A percentile compares a stretch with the other conserved stretches of the same genome.
Evolutionary conservation across 148 eudicot species (phyloP).

Genomic region (Rhododendron griersonianum): DNA sequence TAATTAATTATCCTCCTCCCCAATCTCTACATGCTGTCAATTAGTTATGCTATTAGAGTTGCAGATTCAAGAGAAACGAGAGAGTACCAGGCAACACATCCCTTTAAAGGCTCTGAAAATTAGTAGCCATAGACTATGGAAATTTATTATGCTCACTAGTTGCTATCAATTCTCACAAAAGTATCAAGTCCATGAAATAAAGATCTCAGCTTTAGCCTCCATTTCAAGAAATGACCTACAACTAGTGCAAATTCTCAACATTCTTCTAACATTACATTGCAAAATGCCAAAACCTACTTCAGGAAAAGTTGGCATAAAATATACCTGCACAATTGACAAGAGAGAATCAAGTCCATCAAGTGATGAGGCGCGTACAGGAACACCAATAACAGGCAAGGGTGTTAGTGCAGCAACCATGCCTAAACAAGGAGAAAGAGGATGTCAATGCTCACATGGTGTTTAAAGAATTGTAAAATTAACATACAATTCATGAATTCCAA

Average conservation of each 20-base stretch:
- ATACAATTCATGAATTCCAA: conserved; percentile 10
- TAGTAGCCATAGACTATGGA: not conserved
- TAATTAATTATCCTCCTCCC: not conserved
- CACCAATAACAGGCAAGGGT: conserved; percentile 92
- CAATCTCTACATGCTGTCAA: not conserved
- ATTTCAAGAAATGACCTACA: not conserved
- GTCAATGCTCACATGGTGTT: not conserved
- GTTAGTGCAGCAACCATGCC: conserved; percentile 99
- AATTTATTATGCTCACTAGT: not conserved
- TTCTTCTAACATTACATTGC: not conserved
- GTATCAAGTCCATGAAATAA: not conserved
- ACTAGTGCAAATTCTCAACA: not conserved
- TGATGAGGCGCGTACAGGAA: conserved; percentile 80
- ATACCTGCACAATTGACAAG: conserved; percentile 90
- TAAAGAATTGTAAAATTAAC: not conserved
- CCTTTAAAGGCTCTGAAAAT: no score
- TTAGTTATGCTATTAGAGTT: not conserved
- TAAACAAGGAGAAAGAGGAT: conserved; percentile 19
- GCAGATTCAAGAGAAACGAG: not conserved
- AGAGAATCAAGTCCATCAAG: conserved; percentile 94
- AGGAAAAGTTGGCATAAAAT: not conserved
- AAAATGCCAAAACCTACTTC: not conserved
- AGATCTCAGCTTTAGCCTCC: not conserved
- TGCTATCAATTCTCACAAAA: not conserved
- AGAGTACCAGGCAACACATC: no score